A percentile compares a stretch with the other conserved stretches of the same genome.
Conservation (phyloP, 305 asterid species). For the Petunia hybrid region DNA sequence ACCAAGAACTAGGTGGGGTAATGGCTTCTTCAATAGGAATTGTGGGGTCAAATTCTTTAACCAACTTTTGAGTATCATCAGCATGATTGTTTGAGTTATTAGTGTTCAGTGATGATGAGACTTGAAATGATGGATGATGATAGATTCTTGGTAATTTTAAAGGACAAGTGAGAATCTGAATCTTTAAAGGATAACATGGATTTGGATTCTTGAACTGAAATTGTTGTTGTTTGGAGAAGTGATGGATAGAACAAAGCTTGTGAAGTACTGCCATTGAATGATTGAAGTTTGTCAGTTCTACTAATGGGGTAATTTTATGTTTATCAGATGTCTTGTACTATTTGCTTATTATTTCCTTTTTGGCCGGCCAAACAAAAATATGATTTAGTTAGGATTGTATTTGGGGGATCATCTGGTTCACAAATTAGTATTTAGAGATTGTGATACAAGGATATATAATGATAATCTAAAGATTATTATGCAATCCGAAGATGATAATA, state of each 20-base stretch:
- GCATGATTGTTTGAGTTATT: background rate
- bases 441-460: too few species aligned
- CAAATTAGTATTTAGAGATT: too few species aligned
- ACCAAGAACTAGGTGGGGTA: slow-evolving; percentile 90
- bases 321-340: too few species aligned
- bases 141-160: background rate
- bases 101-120: slow-evolving; percentile 23
- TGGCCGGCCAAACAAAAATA: too few species aligned
- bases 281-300: background rate
- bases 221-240: background rate
- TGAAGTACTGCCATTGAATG: background rate
- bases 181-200: background rate
- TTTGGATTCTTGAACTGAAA: background rate
- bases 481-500: too few species aligned
- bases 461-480: too few species aligned
- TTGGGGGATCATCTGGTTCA: too few species aligned
- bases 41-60: slow-evolving; percentile 64
- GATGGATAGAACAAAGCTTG: background rate
- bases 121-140: background rate
- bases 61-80: slow-evolving; percentile 41
- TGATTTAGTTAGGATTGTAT: too few species aligned
- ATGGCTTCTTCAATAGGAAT: slow-evolving; percentile 75
- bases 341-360: too few species aligned
- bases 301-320: too few species aligned
- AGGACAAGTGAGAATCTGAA: slow-evolving; percentile 3